Base-by-base conservation (phyloP, 352 stramenopile species). In the Pythium chondricola region DNA sequence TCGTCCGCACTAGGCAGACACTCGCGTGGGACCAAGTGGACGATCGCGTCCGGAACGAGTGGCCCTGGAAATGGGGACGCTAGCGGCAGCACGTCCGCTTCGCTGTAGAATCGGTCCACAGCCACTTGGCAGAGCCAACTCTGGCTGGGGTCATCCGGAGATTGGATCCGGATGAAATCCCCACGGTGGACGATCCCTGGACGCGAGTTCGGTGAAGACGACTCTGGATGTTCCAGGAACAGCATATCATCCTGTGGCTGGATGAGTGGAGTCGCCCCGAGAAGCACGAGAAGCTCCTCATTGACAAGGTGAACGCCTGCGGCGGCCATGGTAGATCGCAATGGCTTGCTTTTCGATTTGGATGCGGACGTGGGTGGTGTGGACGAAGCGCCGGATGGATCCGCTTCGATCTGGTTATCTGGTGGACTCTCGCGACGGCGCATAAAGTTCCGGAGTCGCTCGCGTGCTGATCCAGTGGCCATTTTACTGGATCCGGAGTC, bases 151-250 rank as follows among this genome's bases (percentile, higher is more conserved):
- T 56, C 49, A 22, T 55, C 43, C 25, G 44, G 22, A 24, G 44
- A 59, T 27, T 64, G 56, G 22, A 64, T 33, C 6, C 56, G 56
- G 22, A 64, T 49, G 17, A 43, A 64, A 9, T 58, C 56, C 18
- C 56, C 56, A n/a, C 56, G 56, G 4, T 29, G 29, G 14, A 64
- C 36, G 3, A 38, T 55, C 27, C n/a, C n/a, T n/a, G 27, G 47
- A 25, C 21, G 18, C 26, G 27, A 9, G 13, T 24, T n/a, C 17
- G 11, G 6, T 4, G 21, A 48, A 7, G 39, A 18, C 2, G 44
- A 27, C 22, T 17, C 8, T 33, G 24, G 7, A 18, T 39, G 36
- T 40, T 64, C 48, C n/a, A 64, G 44, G 31, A 56, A 59, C 2
- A 64, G 31, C 24, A 52, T 26, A 8, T 64, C 56, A 39, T 64